Evolutionary conservation across 2,329 filamentous ascomycete genomes (phyloP).

Genomic region (Capronia coronata): DNA sequence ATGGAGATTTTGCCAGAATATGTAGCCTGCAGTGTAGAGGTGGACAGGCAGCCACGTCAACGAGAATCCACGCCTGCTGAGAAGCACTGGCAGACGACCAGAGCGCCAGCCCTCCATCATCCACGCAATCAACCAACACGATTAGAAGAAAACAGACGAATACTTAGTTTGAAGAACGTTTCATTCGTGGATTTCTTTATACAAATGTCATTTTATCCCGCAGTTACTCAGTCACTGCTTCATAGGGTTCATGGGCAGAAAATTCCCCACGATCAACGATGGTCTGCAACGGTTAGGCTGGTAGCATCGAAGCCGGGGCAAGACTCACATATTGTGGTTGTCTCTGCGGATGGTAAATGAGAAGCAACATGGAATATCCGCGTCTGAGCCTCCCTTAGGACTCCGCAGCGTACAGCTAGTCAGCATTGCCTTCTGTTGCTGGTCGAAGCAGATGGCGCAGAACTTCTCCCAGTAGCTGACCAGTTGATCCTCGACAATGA

Average conservation of each 20-base stretch:
- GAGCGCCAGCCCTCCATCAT: background rate
- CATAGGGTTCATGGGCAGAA: slow-evolving; percentile 62
- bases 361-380: slow-evolving; percentile 87
- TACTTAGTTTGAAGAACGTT: background rate
- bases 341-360: slow-evolving; percentile 95
- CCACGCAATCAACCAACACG: background rate
- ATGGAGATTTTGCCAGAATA: background rate
- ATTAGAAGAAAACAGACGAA: background rate
- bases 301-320: background rate
- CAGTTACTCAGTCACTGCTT: slow-evolving; percentile 22
- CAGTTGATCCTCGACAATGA: slow-evolving; percentile 87
- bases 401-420: slow-evolving; percentile 89
- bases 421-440: slow-evolving; percentile 85
- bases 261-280: slow-evolving; percentile 92
- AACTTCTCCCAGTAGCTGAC: slow-evolving; percentile 99
- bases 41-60: background rate
- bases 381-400: slow-evolving; percentile 61
- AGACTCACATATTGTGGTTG: slow-evolving; percentile 84
- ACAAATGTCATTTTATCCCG: background rate
- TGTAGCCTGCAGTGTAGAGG: background rate
- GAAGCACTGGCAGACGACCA: too few species aligned
- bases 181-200: background rate
- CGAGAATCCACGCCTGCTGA: background rate
- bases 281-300: slow-evolving; percentile 55
- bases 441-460: slow-evolving; percentile 92